Evolutionary conservation across 2,329 filamentous ascomycete species (phyloP), one percentile per base, ranked within the genome.

Genomic region (Aspergillus texensis): DNA sequence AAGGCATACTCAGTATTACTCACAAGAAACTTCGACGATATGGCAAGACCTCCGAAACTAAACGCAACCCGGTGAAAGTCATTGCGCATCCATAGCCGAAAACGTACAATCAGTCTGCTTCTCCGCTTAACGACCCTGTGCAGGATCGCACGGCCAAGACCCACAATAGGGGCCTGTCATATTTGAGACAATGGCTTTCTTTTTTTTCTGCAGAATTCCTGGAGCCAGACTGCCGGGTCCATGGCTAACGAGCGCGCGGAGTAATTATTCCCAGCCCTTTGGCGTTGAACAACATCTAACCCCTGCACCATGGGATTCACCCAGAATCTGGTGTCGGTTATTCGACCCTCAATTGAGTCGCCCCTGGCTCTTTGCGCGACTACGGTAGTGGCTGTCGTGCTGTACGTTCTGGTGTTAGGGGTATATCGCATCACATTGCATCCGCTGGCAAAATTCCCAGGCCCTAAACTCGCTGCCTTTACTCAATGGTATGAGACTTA

Each of bases 401-500:
- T 53, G 19, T 60, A 54, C 30, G 16, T 6, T 24, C 6, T 60
- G 24, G 10, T 54, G 36, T 45, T 60, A 24, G 58, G 58, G 14
- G n/a, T 34, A 14, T 67, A 67, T 53, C 64, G 65, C 11, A 45
- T 67, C 12, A 59, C 59, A 10, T 48, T 66, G 6, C 65, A 67
- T 24, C 64, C 65, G 1, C 50, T 67, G 45, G 62, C 64, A 26
- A 46, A 50, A 1, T 67, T 67, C n/a, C 65, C 65, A 1, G 65
- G 65, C 4, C 65, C 65, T 3, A 64, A 61, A 24, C 58, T 65
- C 21, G 66, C 66, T 1, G 66, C 59, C 26, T 54, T 65, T 21
- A 67, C 60, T 14, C 60, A 62, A 34, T 68, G 62, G 64, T 64
- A 67, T 21, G 66, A 68, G 41, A 61, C 57, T 1, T 68, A 68